Evolutionary conservation across 179 eudicot species (phyloP).

Genomic region (Beta macrorhiza): DNA sequence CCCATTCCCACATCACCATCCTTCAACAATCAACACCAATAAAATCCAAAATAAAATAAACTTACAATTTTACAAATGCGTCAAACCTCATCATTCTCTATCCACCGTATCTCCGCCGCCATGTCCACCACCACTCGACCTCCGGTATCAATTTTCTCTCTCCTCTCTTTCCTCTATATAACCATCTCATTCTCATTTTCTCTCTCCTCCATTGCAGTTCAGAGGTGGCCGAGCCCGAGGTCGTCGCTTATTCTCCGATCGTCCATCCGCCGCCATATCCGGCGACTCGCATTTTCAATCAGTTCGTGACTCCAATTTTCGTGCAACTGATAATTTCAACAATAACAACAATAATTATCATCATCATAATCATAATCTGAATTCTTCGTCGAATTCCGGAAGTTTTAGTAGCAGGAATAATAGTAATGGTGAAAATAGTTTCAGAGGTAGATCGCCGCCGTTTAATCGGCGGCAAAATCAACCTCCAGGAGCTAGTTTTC

Average conservation of each 20-base stretch:
- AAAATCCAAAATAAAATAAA: too few relatives aligned
- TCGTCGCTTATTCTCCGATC: conserved; percentile 41
- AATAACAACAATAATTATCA: background rate
- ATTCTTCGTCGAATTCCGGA: background rate
- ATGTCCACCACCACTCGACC: conserved; percentile 20
- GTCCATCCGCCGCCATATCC: conserved; percentile 26
- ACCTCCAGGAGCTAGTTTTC: conserved; percentile 17
- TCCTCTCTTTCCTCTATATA: background rate
- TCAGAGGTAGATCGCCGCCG: too few relatives aligned
- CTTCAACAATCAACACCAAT: too few relatives aligned
- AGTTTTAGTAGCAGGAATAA: background rate
- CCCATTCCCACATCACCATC: too few relatives aligned
- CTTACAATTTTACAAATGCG: conserved; percentile 22
- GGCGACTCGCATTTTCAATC: conserved; percentile 47
- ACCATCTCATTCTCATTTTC: background rate
- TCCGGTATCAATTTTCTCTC: conserved; percentile 18
- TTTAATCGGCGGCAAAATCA: conserved; percentile 27
- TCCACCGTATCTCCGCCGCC: conserved; percentile 38
- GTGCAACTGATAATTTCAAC: background rate
- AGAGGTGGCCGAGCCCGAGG: conserved; percentile 34
- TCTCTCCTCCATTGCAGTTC: conserved; percentile 30
- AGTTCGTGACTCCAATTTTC: conserved; percentile 36
- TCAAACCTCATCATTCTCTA: conserved; percentile 27
- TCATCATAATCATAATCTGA: background rate
- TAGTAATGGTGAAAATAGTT: conserved; percentile 9